Evolutionary conservation across 1,284 basidiomycete genomes (phyloP), one percentile per base, ranked within the genome.

Genomic region (Pseudozyma hubeiensis): DNA sequence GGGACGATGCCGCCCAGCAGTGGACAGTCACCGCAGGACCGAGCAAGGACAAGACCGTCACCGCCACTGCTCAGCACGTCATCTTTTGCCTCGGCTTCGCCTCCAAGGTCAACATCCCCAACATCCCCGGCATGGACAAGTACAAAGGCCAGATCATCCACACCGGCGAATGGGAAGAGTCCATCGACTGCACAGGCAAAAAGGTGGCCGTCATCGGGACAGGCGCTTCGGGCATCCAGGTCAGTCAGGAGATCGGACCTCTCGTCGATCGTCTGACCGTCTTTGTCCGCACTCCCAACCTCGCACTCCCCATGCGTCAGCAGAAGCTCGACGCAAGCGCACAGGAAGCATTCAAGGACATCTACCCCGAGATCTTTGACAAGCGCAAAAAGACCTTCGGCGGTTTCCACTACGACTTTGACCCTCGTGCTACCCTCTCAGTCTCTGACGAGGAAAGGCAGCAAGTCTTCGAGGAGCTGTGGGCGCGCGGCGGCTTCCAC

Each of bases 181-280:
- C 88, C 67, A 86, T 90, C 30, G 75, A 87, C 49, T 81, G 90
- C 56, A 84, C 84, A 53, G 87, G 87, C 11, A 89, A 90, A 80
- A 85, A 86, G 31, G 87, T 90, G 2, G 89, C 87, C 4, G 87
- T 91, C 16, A 87, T 90, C 75, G 90, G 90, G 19, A 90, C 90
- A 74, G 90, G 89, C 4, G 89, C 88, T 17, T 78, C 79, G 4
- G 83, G 73, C 5, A 76, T 83, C 87, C 89, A 77, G 87, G 86
- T 89, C 87, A 81, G 81, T 86, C 82, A 84, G 84, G 58, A 71
- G 37, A 71, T 81, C 46, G 70, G 59, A 8, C 62, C 64, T 16
- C 16, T 77, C 45, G 78, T 74, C 13, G 70, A 73, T 30, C 54
- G 66, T 3, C 53, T 80, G 19, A 69, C 68, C 6, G 65, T 80